Evolutionary conservation across 1,284 basidiomycete species (phyloP).

Genomic region (Ustilago bromivora): DNA sequence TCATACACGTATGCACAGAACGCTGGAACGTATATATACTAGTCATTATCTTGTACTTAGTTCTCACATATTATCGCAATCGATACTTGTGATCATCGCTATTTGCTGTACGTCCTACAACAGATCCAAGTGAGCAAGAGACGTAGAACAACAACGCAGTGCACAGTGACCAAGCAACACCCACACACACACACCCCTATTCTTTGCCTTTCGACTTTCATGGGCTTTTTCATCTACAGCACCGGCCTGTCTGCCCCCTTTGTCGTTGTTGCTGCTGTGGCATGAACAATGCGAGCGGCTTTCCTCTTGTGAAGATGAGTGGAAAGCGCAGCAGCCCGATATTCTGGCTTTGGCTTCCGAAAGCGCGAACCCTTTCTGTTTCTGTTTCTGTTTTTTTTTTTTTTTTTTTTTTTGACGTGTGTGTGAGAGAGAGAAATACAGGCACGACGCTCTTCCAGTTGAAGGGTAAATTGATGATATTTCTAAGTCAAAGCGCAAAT

Average conservation of each 20-base stretch:
- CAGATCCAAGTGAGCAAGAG: too few species aligned
- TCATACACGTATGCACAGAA: too few species aligned
- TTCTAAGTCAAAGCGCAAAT: too few species aligned
- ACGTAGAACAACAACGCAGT: neutral
- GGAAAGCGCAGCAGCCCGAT: neutral
- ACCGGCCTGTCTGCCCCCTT: too few species aligned
- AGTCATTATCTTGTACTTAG: too few species aligned
- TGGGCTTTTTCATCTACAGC: neutral
- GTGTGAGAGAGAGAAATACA: neutral
- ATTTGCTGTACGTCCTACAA: too few species aligned
- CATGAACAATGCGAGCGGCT: neutral
- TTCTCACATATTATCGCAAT: too few species aligned
- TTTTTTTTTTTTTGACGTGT: neutral
- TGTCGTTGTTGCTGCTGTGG: neutral
- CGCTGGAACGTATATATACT: neutral
- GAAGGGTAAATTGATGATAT: too few species aligned
- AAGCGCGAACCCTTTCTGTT: neutral
- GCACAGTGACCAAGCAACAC: neutral
- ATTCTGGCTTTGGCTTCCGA: too few species aligned
- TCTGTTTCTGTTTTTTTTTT: neutral
- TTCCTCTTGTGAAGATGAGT: conserved; percentile 1
- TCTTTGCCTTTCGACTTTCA: neutral
- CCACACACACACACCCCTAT: neutral
- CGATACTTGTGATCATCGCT: too few species aligned
- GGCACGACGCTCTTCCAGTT: conserved; percentile 3